These are phyloP conservation scores for Themeda triandra DNA, from an alignment of 176 grass and related monocot genomes.

Conservation along the genomic window DNA sequence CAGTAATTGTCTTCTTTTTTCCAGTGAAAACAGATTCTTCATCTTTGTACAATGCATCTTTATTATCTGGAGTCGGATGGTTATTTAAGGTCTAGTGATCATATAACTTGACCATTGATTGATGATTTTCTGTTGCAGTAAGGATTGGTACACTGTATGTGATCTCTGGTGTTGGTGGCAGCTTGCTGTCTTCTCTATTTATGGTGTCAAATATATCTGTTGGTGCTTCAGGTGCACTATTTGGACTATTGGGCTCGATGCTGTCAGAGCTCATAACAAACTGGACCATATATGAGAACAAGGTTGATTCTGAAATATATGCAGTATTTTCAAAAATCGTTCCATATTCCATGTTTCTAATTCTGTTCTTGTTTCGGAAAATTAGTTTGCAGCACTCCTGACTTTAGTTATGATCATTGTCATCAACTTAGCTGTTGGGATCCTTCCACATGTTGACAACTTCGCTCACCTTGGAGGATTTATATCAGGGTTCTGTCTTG, in stretches of 20 bases:
- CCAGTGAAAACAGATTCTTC: background rate
- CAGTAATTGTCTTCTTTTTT: background rate
- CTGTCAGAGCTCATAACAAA: constrained; percentile 97
- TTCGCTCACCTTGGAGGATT: constrained; percentile 98
- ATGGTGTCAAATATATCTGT: constrained; percentile 84
- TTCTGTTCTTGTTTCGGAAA: constrained; percentile 6
- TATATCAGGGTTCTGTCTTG: constrained; percentile 78
- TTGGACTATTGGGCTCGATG: constrained; percentile 92
- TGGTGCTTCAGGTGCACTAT: constrained; percentile 94
- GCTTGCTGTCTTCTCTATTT: constrained; percentile 87
- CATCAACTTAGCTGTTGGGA: constrained; percentile 82
- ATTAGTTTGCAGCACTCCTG: constrained; percentile 71
- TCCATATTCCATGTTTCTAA: constrained; percentile 22
- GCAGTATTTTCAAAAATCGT: background rate
- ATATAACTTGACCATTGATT: constrained; percentile 5
- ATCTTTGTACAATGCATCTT: background rate
- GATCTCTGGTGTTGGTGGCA: constrained; percentile 85
- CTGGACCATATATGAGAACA: constrained; percentile 97
- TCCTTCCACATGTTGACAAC: constrained; percentile 89
- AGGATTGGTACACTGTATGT: constrained; percentile 85
- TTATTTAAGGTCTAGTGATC: constrained; percentile 8
- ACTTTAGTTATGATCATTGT: constrained; percentile 70
- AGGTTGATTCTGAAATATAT: constrained; percentile 42
- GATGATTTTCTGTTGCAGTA: constrained; percentile 48
- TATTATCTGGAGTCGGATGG: background rate